Evolutionary conservation across 2,329 filamentous ascomycete genomes (phyloP).

Genomic region (Fusarium beomiforme): DNA sequence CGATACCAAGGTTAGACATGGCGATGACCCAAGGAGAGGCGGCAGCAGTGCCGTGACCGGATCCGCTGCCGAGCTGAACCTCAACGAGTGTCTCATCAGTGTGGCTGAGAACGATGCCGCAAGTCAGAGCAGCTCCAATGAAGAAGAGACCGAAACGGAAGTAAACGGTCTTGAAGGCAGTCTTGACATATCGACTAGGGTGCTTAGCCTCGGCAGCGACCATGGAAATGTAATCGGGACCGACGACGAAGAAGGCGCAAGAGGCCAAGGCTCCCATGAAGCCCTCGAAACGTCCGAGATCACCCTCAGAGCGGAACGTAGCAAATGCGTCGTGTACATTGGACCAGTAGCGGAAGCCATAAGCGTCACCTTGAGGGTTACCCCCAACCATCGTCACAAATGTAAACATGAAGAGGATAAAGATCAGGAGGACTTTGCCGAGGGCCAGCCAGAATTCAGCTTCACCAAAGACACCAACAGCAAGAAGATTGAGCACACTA

Average conservation of each 20-base stretch:
- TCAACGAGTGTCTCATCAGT: constrained; percentile 14
- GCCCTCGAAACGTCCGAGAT: constrained; percentile 29
- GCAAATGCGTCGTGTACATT: constrained; percentile 26
- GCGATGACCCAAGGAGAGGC: constrained; percentile 37
- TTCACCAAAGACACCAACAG: constrained; percentile 38
- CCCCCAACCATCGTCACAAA: constrained; percentile 39
- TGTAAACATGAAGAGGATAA: constrained; percentile 35
- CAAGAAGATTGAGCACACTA: constrained; percentile 52
- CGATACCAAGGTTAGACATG: constrained; percentile 46
- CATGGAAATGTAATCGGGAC: constrained; percentile 39
- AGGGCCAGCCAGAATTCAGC: constrained; percentile 37
- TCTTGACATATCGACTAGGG: constrained; percentile 72
- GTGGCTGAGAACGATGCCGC: constrained; percentile 21
- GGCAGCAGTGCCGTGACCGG: constrained; percentile 7
- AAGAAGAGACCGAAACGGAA: constrained; percentile 79
- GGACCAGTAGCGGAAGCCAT: constrained; percentile 34
- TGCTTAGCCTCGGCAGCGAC: constrained; percentile 31
- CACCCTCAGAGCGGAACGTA: constrained; percentile 18
- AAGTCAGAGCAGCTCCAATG: constrained; percentile 59
- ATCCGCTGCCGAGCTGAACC: constrained; percentile 2
- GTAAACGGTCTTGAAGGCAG: constrained; percentile 79
- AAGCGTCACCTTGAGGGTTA: constrained; percentile 29
- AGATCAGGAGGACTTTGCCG: constrained; percentile 35
- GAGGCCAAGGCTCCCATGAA: constrained; percentile 29
- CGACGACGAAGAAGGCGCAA: constrained; percentile 32